Percentiles rank a stretch among this genome's conserved stretches.
Evolutionary conservation across 768 basidiomycete species (phyloP).

Genomic region (Pleurotus tuber-regium): DNA sequence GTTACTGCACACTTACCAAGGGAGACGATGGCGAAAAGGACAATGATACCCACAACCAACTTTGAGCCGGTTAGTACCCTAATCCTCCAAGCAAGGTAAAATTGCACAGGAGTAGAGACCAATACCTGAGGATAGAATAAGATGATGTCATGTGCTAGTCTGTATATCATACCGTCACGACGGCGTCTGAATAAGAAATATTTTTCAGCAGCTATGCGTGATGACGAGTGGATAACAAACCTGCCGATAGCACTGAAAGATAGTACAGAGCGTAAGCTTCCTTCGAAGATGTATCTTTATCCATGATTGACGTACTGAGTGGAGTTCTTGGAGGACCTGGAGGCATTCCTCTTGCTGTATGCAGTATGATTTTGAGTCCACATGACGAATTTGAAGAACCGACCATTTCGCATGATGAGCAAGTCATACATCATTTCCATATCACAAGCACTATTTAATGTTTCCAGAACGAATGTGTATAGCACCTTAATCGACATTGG

Average conservation of each 20-base stretch:
- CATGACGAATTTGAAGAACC: too few species aligned
- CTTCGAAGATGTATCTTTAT: too few species aligned
- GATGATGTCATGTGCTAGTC: too few species aligned
- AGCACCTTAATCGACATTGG: constrained; percentile 6
- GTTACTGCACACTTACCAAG: background rate
- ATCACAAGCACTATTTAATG: constrained; percentile 11
- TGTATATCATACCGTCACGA: constrained; percentile 1
- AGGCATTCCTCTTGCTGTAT: too few species aligned
- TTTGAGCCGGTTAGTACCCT: background rate
- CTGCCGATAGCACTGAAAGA: constrained; percentile 3
- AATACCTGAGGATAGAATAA: background rate
- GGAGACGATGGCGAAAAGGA: background rate
- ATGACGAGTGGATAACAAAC: background rate
- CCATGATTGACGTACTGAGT: too few species aligned
- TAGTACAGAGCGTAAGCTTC: too few species aligned
- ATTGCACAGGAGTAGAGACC: constrained; percentile 11
- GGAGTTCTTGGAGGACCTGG: too few species aligned
- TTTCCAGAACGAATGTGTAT: constrained; percentile 14
- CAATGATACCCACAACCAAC: background rate
- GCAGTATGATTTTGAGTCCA: too few species aligned
- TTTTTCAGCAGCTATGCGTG: too few species aligned
- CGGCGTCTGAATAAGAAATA: constrained; percentile 7
- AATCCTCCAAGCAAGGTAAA: constrained; percentile 11
- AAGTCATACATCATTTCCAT: constrained; percentile 14
- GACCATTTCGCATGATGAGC: too few species aligned